phyloP scores from a whole-genome alignment of 108 stramenopile genomes.

The Cyclotella kingstonii region DNA sequence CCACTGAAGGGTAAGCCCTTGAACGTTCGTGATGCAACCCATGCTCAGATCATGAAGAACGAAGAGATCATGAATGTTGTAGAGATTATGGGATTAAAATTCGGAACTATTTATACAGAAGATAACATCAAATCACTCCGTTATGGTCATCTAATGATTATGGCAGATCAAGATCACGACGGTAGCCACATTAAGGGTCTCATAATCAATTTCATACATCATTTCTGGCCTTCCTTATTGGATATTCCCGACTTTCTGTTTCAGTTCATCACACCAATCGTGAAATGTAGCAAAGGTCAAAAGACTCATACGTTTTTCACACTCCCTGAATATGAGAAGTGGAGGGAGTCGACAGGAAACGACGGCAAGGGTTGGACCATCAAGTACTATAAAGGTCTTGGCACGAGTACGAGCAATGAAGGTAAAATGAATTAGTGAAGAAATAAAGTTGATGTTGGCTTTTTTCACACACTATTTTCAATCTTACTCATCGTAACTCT shows the following conservation, averaged over 20 bases:
- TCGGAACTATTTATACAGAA: constrained; percentile 79
- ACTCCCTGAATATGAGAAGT: constrained; percentile 93
- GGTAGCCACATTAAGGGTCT: constrained; percentile 99
- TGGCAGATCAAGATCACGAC: constrained; percentile 99
- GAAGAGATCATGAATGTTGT: constrained; percentile 97
- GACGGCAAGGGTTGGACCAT: constrained; percentile 94
- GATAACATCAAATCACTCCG: constrained; percentile 86
- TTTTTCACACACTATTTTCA: no score
- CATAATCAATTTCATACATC: constrained; percentile 98
- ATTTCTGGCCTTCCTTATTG: constrained; percentile 95
- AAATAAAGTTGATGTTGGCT: no score
- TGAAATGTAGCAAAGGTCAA: constrained; percentile 93
- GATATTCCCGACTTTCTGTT: constrained; percentile 94
- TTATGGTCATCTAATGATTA: constrained; percentile 98
- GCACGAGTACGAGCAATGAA: constrained; percentile 94
- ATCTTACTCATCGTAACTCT: no score
- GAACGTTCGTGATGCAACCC: constrained; percentile 95
- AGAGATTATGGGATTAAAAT: constrained; percentile 97
- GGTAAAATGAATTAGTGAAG: no score
- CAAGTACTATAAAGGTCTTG: constrained; percentile 99
- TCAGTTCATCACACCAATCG: constrained; percentile 99
- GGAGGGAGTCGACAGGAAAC: constrained; percentile 85
- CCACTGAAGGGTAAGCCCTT: constrained; percentile 96
- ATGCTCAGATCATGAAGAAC: constrained; percentile 86
- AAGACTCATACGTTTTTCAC: constrained; percentile 86